These are phyloP conservation scores for Psilocybe azurescens DNA, from an alignment of 768 basidiomycete genomes.

Conservation along the genomic window DNA sequence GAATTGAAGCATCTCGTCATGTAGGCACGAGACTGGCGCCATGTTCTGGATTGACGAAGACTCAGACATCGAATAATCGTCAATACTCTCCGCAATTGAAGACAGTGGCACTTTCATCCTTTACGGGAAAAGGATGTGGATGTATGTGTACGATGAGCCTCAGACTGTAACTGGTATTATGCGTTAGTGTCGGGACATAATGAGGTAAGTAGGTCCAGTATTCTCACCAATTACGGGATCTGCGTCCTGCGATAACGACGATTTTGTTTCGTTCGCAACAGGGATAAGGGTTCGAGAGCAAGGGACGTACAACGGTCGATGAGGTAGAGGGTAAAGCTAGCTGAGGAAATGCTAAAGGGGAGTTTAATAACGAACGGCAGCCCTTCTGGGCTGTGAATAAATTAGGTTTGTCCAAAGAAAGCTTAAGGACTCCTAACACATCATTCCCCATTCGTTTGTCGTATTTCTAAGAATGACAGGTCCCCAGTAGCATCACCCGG, in stretches of 20 bases:
- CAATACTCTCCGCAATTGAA: not conserved
- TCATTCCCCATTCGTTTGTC: not conserved
- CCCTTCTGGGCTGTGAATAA: not conserved
- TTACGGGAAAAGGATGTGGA: not conserved
- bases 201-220: not conserved
- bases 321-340: not conserved
- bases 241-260: not conserved
- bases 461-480: not conserved
- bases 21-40: not conserved
- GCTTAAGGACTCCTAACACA: not conserved
- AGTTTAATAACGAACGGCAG: not conserved
- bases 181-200: not conserved
- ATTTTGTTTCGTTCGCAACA: not conserved
- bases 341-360: not conserved
- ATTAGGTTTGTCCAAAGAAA: not conserved
- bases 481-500: not conserved
- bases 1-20: constrained; percentile 4
- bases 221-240: not conserved
- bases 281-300: not conserved
- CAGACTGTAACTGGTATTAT: not conserved
- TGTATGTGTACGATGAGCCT: not conserved
- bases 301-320: not conserved
- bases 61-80: not conserved
- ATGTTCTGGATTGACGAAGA: not conserved
- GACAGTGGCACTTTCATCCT: too few relatives aligned